Base-by-base conservation (phyloP, 805 yeast species). In the Peterozyma toletana region DNA sequence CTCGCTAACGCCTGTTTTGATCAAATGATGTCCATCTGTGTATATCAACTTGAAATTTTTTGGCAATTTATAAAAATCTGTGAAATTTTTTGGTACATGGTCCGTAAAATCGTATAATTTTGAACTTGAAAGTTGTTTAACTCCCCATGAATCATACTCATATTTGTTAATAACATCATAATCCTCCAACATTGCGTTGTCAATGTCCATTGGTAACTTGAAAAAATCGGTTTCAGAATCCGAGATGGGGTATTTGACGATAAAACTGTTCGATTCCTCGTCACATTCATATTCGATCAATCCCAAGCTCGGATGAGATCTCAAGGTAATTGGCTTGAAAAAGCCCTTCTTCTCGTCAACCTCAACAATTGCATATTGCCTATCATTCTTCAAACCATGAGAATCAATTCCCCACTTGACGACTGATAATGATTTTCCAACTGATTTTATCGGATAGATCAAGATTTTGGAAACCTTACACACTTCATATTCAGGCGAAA, bases 361-460 rank as follows among this genome's bases (percentile, higher is more conserved):
- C 2, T n/a, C 27, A 2, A 58, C 51, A 31, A 60, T 36, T 42
- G 50, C 45, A 37, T 50, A 60, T 44, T 55, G 58, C 41, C 64
- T 49, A 41, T 60, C 63, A 33, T 55, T 53, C 41, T 47, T 50
- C 30, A 60, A 49, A 1, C 65, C 65, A 41, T 52, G 56, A n/a
- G 44, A 42, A 31, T 49, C 52, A 14, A 58, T 38, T 14, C 47
- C 50, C 64, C 65, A 60, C 36, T 53, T 42, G 9, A 46, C 48
- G 7, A 55, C 58, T 16, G 45, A 48, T 14, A 58, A 29, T 3
- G 63, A 64, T 11, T 39, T 51, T 13, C 55, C 47, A 5, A 53
- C 54, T 2, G 61, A 52, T 39, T 60, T 60, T 39, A 60, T 56
- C 1, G 65, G 65, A 40, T 58, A 60, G 4, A 60, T 46, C 3